Evolutionary conservation across 2,329 filamentous ascomycete species (phyloP).

Genomic region (Colletotrichum simmondsii): DNA sequence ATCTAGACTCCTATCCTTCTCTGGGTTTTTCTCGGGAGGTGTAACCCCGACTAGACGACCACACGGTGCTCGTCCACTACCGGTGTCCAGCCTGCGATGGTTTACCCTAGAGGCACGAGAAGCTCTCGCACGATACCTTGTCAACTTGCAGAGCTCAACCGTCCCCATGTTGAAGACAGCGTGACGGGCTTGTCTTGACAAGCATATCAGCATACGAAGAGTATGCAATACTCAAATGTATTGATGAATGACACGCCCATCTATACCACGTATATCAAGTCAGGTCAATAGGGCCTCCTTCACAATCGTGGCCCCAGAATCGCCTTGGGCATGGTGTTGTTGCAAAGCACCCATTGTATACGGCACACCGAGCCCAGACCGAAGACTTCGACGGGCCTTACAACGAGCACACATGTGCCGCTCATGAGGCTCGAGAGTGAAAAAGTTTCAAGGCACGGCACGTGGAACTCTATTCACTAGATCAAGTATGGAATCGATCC

Average conservation of each 20-base stretch:
- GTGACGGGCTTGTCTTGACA: neutral
- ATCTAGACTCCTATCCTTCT: neutral
- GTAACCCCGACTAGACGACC: too few species aligned
- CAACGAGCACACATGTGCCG: too few species aligned
- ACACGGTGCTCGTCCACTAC: too few species aligned
- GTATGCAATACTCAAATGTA: neutral
- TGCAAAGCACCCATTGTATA: neutral
- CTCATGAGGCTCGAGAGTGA: too few species aligned
- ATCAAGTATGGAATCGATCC: neutral
- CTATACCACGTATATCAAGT: neutral
- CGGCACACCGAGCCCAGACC: neutral
- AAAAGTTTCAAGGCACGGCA: neutral
- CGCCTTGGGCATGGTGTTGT: neutral
- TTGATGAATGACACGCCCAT: neutral
- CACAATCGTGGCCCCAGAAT: neutral
- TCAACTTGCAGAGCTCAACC: neutral
- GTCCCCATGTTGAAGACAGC: neutral
- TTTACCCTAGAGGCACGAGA: neutral
- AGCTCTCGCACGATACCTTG: neutral
- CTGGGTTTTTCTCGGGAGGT: too few species aligned
- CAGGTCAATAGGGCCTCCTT: neutral
- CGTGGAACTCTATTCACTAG: neutral
- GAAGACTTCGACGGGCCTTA: neutral
- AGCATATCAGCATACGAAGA: neutral
- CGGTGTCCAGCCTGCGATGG: neutral